Evolutionary conservation across 768 basidiomycete genomes (phyloP), one percentile per base, ranked within the genome.

Genomic region (Boletellus ananas): DNA sequence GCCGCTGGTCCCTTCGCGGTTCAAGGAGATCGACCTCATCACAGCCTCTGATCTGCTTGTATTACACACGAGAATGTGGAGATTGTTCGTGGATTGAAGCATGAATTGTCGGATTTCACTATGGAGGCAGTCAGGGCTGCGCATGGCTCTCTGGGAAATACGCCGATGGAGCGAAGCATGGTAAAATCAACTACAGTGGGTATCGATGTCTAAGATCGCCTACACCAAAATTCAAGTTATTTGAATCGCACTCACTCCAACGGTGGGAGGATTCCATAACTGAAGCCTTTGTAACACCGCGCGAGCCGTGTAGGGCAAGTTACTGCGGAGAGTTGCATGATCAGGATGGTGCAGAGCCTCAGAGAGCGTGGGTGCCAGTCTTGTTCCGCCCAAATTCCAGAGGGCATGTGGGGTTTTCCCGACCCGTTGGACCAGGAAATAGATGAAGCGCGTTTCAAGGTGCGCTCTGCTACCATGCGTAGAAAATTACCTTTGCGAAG

Each of bases 1-100:
- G 25, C 62, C 67, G 3, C 54, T 69, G 33, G 41, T 61, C 11
- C 59, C 65, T 1, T 38, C 45, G 5, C 58, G 60, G 49, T 60
- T 62, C 16, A 25, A 59, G 40, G 70, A 68, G 45, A 55, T 73
- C 1, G 52, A 55, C 1, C 17, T 65, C 17, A 57, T 73, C 46
- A 56, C 59, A 1, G 64, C 63, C 0, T 13, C 50, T 1, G 61
- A 63, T 12, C 47, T 71, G 3, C 62, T 69, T 17, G 35, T 52
- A 0, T 35, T 71, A 16, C 53, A 64, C 41, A 54, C 40, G 21
- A 8, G 1, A 37, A 2, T 67, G 63, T 7, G 41, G 56, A 0
- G 35, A 56, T 0, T 8, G 51, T 56, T 6, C 49, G 51, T 12
- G 39, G 34, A 0, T 38, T 58, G 5, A 40, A 34, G 46, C 23